These are phyloP conservation scores for Leccinellum albellum DNA, from an alignment of 768 basidiomycete species.

Conservation along the genomic window DNA sequence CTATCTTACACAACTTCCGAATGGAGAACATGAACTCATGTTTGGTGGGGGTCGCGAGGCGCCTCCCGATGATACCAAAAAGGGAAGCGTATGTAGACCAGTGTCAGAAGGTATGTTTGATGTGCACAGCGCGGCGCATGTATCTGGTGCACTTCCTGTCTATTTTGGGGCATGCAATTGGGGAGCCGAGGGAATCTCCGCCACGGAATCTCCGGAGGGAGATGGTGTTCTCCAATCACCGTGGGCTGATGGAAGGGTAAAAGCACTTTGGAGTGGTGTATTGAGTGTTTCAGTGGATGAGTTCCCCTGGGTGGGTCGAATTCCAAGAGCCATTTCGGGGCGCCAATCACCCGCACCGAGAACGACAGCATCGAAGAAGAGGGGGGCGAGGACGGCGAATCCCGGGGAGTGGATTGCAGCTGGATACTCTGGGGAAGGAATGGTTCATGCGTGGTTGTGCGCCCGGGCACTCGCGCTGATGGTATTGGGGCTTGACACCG, in stretches of 20 bases:
- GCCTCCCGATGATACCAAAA: conserved; percentile 5
- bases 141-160: conserved; percentile 47
- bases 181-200: conserved; percentile 37
- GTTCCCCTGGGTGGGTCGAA: conserved; percentile 67
- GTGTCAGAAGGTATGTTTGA: conserved; percentile 30
- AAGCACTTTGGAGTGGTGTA: conserved; percentile 61
- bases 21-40: conserved; percentile 50
- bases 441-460: conserved; percentile 68
- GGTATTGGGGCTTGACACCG: conserved; percentile 44
- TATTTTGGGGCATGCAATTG: conserved; percentile 49
- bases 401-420: conserved; percentile 72
- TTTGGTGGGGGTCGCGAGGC: conserved; percentile 57
- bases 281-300: conserved; percentile 58
- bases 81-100: conserved; percentile 19
- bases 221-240: conserved; percentile 10
- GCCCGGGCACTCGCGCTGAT: conserved; percentile 56
- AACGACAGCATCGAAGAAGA: conserved; percentile 1
- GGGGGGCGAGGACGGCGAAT: conserved; percentile 8
- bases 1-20: conserved; percentile 63
- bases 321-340: conserved; percentile 48
- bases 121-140: conserved; percentile 37
- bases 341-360: conserved; percentile 26
- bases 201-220: conserved; percentile 7
- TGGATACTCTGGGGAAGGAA: conserved; percentile 70
- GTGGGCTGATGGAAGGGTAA: conserved; percentile 47